Conservation (phyloP, 371 early-diverging fungal genomes). For the Dichotomocladium elegans region DNA sequence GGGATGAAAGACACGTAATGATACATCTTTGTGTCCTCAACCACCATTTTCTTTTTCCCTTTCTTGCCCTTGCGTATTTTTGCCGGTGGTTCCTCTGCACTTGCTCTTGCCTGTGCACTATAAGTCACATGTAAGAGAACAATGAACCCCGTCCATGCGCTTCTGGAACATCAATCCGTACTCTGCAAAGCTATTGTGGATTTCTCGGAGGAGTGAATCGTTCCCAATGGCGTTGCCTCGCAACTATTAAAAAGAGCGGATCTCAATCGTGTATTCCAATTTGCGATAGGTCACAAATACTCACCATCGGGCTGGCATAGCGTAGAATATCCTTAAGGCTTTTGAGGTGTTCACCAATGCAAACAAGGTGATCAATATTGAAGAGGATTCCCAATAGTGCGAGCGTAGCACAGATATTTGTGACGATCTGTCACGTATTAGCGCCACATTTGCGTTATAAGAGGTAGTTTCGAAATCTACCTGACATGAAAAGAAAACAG, state of each 20-base stretch:
- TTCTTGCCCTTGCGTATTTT: slow-evolving; percentile 6
- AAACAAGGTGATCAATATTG: slow-evolving; percentile 18
- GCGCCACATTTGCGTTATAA: neutral
- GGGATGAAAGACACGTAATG: slow-evolving; percentile 32
- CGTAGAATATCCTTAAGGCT: slow-evolving; percentile 21
- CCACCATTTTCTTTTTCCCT: slow-evolving; percentile 8
- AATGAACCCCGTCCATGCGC: neutral
- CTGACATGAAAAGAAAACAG: slow-evolving; percentile 11
- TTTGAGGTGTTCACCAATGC: slow-evolving; percentile 23
- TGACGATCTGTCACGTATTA: slow-evolving; percentile 10
- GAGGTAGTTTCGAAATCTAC: neutral
- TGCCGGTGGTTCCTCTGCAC: neutral
- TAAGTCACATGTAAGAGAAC: neutral
- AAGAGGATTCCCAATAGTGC: slow-evolving; percentile 31
- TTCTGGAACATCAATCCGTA: neutral
- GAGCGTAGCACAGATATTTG: slow-evolving; percentile 42
- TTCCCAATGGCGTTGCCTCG: slow-evolving; percentile 30
- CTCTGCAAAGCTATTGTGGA: slow-evolving; percentile 32
- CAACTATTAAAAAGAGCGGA: slow-evolving; percentile 6
- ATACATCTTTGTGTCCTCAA: slow-evolving; percentile 12
- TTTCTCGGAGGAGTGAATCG: slow-evolving; percentile 17
- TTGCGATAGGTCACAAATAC: too few relatives aligned
- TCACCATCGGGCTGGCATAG: slow-evolving; percentile 15
- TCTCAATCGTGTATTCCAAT: too few relatives aligned
- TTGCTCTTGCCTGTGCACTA: slow-evolving; percentile 5